These are phyloP conservation scores for Pseudopithomyces chartarum DNA, from an alignment of 2,329 filamentous ascomycete species.

Conservation along the genomic window DNA sequence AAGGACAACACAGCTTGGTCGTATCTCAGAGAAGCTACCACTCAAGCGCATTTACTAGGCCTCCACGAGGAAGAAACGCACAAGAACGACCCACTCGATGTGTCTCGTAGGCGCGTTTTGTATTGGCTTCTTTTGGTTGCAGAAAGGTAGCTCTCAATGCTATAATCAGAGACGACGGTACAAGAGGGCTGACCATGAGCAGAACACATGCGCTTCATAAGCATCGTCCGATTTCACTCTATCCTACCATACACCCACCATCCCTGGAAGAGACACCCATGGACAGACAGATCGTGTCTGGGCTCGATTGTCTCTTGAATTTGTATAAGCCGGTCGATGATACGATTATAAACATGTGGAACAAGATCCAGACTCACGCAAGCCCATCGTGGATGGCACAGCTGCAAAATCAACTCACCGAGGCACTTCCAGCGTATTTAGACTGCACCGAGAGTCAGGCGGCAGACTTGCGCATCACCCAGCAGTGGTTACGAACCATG, in stretches of 20 bases:
- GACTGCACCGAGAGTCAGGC: conserved; percentile 68
- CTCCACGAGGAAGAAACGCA: conserved; percentile 65
- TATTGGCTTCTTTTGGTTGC: conserved; percentile 69
- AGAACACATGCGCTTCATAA: conserved; percentile 68
- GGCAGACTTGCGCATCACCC: conserved; percentile 70
- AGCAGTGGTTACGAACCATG: conserved; percentile 72
- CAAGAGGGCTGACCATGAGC: conserved; percentile 3
- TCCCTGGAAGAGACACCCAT: conserved; percentile 56
- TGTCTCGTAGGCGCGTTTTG: conserved; percentile 59
- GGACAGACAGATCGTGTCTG: conserved; percentile 60
- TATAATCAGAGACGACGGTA: neutral
- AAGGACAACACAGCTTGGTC: conserved; percentile 67
- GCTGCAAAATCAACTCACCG: conserved; percentile 57
- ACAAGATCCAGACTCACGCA: conserved; percentile 57
- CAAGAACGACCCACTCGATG: conserved; percentile 55
- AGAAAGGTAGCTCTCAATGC: conserved; percentile 55
- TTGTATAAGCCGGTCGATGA: conserved; percentile 68
- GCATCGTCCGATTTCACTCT: conserved; percentile 66
- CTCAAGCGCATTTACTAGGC: conserved; percentile 62
- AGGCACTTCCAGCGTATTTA: conserved; percentile 61
- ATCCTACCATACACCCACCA: conserved; percentile 62
- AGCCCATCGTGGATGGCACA: conserved; percentile 53
- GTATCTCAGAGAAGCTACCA: conserved; percentile 65
- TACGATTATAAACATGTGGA: conserved; percentile 68
- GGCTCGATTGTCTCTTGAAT: conserved; percentile 65